These are phyloP conservation scores for Neodidymelliopsis sp. DNA, from an alignment of 2,329 filamentous ascomycete species.

Conservation along the genomic window DNA sequence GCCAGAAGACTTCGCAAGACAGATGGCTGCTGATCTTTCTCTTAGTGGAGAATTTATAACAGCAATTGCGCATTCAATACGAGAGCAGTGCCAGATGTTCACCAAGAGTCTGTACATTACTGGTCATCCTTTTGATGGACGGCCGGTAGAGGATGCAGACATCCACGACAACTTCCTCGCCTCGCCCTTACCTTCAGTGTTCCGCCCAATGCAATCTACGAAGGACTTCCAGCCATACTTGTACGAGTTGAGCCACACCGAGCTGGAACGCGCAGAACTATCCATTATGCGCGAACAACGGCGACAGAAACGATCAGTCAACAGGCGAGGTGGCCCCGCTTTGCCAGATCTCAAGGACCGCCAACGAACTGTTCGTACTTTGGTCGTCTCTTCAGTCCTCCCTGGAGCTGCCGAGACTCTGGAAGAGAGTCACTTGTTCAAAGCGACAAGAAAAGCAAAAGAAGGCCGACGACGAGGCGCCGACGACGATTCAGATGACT, in stretches of 20 bases:
- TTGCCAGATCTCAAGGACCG: conserved; percentile 96
- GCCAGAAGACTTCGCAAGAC: conserved; percentile 89
- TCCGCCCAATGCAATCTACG: conserved; percentile 88
- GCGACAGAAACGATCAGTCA: conserved; percentile 93
- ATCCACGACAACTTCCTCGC: conserved; percentile 84
- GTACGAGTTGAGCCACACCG: conserved; percentile 90
- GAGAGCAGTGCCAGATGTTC: conserved; percentile 94
- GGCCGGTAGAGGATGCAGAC: conserved; percentile 91
- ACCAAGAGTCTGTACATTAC: conserved; percentile 92
- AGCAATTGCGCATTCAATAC: conserved; percentile 96
- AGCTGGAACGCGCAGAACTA: conserved; percentile 88
- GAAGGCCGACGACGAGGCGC: conserved; percentile 64
- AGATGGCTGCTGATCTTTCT: conserved; percentile 89
- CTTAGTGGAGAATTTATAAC: conserved; percentile 96
- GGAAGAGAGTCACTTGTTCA: conserved; percentile 88
- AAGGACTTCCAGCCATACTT: conserved; percentile 95
- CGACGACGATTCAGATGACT: conserved; percentile 85
- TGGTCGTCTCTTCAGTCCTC: conserved; percentile 90
- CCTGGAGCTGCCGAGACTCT: conserved; percentile 82
- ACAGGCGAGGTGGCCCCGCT: conserved; percentile 88
- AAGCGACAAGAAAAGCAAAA: conserved; percentile 59
- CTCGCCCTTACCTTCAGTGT: conserved; percentile 81
- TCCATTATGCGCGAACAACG: conserved; percentile 94
- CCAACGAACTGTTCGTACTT: conserved; percentile 88
- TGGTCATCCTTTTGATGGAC: conserved; percentile 92